A percentile compares a stretch with the other conserved stretches of the same genome.
phyloP scores from a whole-genome alignment of 2,329 filamentous ascomycete species.

The Aspergillus neotritici region DNA sequence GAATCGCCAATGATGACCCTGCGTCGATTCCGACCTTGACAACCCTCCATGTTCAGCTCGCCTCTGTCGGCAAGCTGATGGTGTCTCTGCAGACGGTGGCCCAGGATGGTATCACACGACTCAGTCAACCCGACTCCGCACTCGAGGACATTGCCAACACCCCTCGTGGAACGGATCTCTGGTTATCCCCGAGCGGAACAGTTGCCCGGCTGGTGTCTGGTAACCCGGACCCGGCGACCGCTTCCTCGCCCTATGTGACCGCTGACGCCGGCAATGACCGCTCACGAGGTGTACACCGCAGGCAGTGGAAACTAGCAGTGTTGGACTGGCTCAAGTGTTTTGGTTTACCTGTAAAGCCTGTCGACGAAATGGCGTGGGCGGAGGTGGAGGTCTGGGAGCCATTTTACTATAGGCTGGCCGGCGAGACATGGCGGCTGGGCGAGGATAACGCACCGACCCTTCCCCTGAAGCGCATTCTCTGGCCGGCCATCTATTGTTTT shows the following conservation, averaged over 20 bases:
- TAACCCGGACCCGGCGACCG: constrained; percentile 16
- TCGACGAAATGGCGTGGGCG: constrained; percentile 34
- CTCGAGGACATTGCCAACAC: constrained; percentile 12
- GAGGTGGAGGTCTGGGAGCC: constrained; percentile 40
- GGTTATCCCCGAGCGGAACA: constrained; percentile 37
- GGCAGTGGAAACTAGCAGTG: constrained; percentile 34
- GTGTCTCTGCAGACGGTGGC: constrained; percentile 32
- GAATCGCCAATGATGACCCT: constrained; percentile 21
- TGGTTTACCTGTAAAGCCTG: constrained; percentile 27
- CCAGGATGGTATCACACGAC: constrained; percentile 32
- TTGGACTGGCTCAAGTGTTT: constrained; percentile 34
- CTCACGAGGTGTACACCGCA: constrained; percentile 14
- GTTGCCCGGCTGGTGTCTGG: constrained; percentile 30
- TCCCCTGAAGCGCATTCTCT: constrained; percentile 39
- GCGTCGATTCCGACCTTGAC: constrained; percentile 28
- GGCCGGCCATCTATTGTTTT: constrained; percentile 43
- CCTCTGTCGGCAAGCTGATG: constrained; percentile 31
- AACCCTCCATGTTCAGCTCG: constrained; percentile 35
- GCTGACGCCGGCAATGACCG: constrained; percentile 9
- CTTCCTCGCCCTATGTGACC: constrained; percentile 18
- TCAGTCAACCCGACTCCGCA: constrained; percentile 20
- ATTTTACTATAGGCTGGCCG: constrained; percentile 33
- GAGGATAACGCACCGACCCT: constrained; percentile 24
- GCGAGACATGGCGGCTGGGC: constrained; percentile 25
- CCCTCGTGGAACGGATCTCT: constrained; percentile 31